Base-by-base conservation (phyloP, 139 green algal genomes). In the Haematococcus lacustris region DNA sequence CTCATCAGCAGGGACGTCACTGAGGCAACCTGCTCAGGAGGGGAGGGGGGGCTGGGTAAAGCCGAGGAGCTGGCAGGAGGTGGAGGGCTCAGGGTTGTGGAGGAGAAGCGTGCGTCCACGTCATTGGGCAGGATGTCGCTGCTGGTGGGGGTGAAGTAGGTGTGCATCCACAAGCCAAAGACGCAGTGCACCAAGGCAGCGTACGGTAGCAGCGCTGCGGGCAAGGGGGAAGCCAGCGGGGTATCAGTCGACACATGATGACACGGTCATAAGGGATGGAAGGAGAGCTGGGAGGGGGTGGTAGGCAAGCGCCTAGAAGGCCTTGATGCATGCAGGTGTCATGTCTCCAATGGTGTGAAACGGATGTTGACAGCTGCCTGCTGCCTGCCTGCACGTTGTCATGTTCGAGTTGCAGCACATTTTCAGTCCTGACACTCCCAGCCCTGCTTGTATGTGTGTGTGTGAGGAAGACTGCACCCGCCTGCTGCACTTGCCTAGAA, bases 91-190 rank as follows among this genome's bases (percentile, higher is more conserved):
- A 13, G 3, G 32, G 34, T 6, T 7, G 6, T 68, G 37, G 6
- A 34, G 35, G 6, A n/a, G 38, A 51, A 34, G 35, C 47, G 17
- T 4, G 33, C 21, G 7, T 30, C 34, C 37, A 59, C 40, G 57
- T 40, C 47, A 2, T 43, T 3, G 43, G 13, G 40, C n/a, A n/a
- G n/a, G n/a, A n/a, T n/a, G 43, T 66, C 63, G 13, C 2, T 65
- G 41, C 28, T 39, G 3, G 30, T 17, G 7, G 70, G 68, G 2
- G 66, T n/a, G 76, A 87, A 87, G 76, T 83, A 76, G 9, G 79
- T 88, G 75, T 88, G 74, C 82, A 83, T 83, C 82, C 82, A 88
- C 51, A 88, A 4, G 4, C 82, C 82, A 62, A 88, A 83, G 1
- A 71, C 70, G 50, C 76, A 83, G 71, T 88, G 82, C 1, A 73